Conservation (phyloP, 1,284 basidiomycete species). For the Mycosarcoma mackinlayi region DNA sequence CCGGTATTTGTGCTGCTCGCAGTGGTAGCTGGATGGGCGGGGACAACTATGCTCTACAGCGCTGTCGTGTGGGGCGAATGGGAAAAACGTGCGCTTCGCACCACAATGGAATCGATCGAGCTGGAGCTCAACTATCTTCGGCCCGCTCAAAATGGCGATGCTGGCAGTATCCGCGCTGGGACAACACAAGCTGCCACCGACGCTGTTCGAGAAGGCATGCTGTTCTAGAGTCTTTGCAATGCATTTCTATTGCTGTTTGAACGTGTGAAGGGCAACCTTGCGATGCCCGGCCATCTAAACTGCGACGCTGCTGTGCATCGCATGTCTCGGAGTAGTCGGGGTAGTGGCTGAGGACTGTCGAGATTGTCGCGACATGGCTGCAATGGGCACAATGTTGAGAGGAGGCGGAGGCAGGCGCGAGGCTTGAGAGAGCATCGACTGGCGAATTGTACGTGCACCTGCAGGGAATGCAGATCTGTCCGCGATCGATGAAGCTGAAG, state of each 20-base stretch:
- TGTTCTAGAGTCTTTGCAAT: conserved; percentile 18
- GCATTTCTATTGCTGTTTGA: too few relatives aligned
- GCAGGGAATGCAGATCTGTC: conserved; percentile 14
- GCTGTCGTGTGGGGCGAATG: conserved; percentile 65
- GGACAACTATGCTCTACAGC: conserved; percentile 64
- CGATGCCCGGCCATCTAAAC: conserved; percentile 4
- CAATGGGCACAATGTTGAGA: neutral
- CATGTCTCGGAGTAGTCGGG: conserved; percentile 22
- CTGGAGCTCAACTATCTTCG: conserved; percentile 33
- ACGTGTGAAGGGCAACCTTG: too few relatives aligned
- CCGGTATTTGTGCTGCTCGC: conserved; percentile 44
- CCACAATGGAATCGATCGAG: conserved; percentile 54
- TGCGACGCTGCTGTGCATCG: conserved; percentile 4
- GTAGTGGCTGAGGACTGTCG: conserved; percentile 14
- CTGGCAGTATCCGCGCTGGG: neutral
- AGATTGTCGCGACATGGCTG: neutral
- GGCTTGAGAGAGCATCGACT: neutral
- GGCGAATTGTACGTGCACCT: conserved; percentile 10
- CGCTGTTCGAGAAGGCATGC: conserved; percentile 29
- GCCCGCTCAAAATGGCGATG: conserved; percentile 3
- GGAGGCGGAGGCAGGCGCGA: conserved; percentile 7
- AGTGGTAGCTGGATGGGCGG: conserved; percentile 55
- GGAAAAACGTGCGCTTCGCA: conserved; percentile 61
- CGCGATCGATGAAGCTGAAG: neutral
- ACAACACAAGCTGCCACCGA: neutral